Conservation (phyloP, 1,284 basidiomycete species). For the Leccinum cinnamomeum region DNA sequence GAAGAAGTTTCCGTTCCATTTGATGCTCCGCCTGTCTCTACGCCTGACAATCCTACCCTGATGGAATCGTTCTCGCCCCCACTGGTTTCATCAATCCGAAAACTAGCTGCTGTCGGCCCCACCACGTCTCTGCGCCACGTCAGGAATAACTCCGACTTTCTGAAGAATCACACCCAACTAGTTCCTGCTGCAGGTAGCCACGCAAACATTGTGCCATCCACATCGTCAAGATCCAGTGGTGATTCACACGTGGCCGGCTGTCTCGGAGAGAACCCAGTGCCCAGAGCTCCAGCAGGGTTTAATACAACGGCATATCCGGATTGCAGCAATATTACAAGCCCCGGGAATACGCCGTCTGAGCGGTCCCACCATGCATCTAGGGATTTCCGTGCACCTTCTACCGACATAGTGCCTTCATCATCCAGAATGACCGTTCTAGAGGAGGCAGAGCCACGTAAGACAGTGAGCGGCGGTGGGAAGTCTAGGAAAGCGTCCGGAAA, state of each 20-base stretch:
- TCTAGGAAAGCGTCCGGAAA: constrained; percentile 22
- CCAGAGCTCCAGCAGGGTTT: constrained; percentile 13
- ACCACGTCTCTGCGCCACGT: constrained; percentile 14
- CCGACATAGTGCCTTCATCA: background rate
- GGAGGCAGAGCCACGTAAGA: constrained; percentile 13
- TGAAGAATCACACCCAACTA: background rate
- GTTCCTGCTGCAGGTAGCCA: background rate
- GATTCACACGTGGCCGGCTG: constrained; percentile 1
- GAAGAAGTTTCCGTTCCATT: background rate
- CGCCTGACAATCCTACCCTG: constrained; percentile 1
- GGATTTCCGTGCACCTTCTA: constrained; percentile 1
- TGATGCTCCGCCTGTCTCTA: constrained; percentile 1
- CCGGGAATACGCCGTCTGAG: constrained; percentile 6
- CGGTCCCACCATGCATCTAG: background rate
- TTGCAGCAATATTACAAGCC: constrained; percentile 27
- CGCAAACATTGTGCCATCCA: background rate
- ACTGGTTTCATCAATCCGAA: background rate
- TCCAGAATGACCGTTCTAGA: background rate
- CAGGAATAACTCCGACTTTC: background rate
- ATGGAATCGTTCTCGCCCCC: background rate
- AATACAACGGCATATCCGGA: constrained; percentile 6
- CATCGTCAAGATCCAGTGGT: constrained; percentile 3
- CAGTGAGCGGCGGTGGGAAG: constrained; percentile 10
- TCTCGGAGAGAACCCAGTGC: background rate
- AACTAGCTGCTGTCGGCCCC: constrained; percentile 6